Conservation (phyloP, 2,329 filamentous ascomycete species). For the Fusarium zealandicum region DNA sequence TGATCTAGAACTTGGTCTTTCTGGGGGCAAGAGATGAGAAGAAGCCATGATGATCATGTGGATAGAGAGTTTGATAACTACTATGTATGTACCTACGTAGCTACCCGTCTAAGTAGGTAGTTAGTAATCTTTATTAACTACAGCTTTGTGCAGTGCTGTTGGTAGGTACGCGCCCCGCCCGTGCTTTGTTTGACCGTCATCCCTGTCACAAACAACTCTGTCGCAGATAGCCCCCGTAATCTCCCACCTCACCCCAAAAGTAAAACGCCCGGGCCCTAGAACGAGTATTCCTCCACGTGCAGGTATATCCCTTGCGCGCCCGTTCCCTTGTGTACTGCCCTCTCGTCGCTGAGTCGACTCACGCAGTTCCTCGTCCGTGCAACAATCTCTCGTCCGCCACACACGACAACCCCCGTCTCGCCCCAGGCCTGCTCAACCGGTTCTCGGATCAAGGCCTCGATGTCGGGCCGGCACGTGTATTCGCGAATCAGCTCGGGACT, state of each 20-base stretch:
- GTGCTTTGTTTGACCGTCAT: not conserved
- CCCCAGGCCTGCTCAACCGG: conserved; percentile 65
- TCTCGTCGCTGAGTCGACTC: conserved; percentile 63
- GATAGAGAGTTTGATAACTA: too few species aligned
- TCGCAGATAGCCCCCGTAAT: not conserved
- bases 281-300: conserved; percentile 67
- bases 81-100: too few species aligned
- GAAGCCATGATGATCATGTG: too few species aligned
- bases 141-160: too few species aligned
- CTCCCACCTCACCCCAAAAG: too few species aligned
- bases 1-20: conserved; percentile 7
- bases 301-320: conserved; percentile 68
- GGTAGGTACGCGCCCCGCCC: too few species aligned
- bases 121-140: too few species aligned
- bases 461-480: conserved; percentile 57
- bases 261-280: conserved; percentile 44
- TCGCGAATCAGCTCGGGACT: conserved; percentile 49
- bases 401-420: conserved; percentile 68
- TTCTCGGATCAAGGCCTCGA: conserved; percentile 58
- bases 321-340: conserved; percentile 69
- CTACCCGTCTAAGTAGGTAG: too few species aligned
- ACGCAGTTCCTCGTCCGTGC: conserved; percentile 63
- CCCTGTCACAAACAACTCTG: not conserved
- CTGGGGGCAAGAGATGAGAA: too few species aligned
- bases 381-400: conserved; percentile 64